phyloP scores from a whole-genome alignment of 306 rosid species.

The Cucurbita pepo region DNA sequence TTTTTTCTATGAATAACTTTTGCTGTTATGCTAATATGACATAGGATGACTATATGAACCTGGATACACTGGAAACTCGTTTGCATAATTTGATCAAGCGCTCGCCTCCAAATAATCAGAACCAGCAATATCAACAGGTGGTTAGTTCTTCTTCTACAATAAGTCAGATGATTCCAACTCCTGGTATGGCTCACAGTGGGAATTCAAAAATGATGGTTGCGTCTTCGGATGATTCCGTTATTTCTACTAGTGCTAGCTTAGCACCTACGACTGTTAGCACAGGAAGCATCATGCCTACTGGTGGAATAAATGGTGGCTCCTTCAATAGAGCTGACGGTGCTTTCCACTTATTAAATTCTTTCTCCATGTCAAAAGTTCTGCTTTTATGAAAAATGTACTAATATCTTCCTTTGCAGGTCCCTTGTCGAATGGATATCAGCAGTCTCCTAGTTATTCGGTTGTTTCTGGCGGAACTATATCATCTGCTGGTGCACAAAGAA shows the following conservation, averaged over 20 bases:
- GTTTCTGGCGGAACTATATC: conserved; percentile 62
- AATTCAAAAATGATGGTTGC: conserved; percentile 54
- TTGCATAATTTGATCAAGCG: conserved; percentile 30
- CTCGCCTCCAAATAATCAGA: conserved; percentile 25
- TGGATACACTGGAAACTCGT: conserved; percentile 63
- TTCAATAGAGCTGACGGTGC: conserved; percentile 64
- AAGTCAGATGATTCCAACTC: conserved; percentile 90
- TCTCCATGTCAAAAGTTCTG: neutral
- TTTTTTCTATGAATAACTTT: conserved; percentile 12
- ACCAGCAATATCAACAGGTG: conserved; percentile 50
- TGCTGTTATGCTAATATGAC: neutral
- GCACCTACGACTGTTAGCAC: conserved; percentile 39
- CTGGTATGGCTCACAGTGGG: conserved; percentile 67
- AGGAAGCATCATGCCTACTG: conserved; percentile 48
- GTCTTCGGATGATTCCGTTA: conserved; percentile 56
- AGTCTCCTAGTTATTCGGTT: conserved; percentile 41
- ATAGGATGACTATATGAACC: conserved; percentile 82
- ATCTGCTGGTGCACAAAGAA: conserved; percentile 47
- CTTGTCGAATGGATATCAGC: conserved; percentile 77
- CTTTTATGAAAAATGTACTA: neutral
- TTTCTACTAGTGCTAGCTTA: conserved; percentile 34
- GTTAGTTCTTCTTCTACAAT: conserved; percentile 46
- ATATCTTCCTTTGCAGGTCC: conserved; percentile 35
- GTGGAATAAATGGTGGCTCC: conserved; percentile 41
- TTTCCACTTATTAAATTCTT: conserved; percentile 4